phyloP scores from a whole-genome alignment of 257 asterid species.

The Solanum lignicaule region DNA sequence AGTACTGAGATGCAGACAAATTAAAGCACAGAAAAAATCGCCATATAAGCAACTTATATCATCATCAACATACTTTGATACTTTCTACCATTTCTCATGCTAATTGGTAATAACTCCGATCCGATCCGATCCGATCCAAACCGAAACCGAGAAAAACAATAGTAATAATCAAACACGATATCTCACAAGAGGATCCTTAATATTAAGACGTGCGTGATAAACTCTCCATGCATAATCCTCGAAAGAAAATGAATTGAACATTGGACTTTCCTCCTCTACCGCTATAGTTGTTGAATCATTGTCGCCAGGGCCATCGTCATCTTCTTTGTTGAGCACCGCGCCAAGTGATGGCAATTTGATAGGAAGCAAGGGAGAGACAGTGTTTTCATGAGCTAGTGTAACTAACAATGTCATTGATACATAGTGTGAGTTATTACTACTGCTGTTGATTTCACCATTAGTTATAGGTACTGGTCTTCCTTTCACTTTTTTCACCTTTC shows the following conservation, averaged over 20 bases:
- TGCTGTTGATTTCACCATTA: background rate
- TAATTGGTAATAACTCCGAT: background rate
- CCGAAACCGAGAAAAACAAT: background rate
- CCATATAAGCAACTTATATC: background rate
- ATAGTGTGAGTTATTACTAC: background rate
- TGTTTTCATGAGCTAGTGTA: slow-evolving; percentile 44
- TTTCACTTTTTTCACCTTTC: slow-evolving; percentile 55
- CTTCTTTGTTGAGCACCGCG: background rate
- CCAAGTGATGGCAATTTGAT: background rate
- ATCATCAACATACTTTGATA: background rate
- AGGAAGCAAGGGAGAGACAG: slow-evolving; percentile 30
- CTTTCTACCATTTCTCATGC: background rate
- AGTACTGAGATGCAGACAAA: background rate
- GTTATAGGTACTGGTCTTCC: slow-evolving; percentile 33
- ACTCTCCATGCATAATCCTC: slow-evolving; percentile 76
- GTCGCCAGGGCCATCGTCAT: background rate
- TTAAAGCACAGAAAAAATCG: background rate
- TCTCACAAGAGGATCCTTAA: slow-evolving; percentile 47
- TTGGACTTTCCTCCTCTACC: slow-evolving; percentile 4
- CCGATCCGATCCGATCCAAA: background rate
- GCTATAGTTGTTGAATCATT: background rate
- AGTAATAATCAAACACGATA: slow-evolving; percentile 21
- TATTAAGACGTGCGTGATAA: slow-evolving; percentile 42
- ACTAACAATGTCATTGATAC: slow-evolving; percentile 44
- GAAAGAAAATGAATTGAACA: slow-evolving; percentile 39